Evolutionary conservation across 2,329 filamentous ascomycete genomes (phyloP).

Genomic region (Aspergillus brunneoviolaceus): DNA sequence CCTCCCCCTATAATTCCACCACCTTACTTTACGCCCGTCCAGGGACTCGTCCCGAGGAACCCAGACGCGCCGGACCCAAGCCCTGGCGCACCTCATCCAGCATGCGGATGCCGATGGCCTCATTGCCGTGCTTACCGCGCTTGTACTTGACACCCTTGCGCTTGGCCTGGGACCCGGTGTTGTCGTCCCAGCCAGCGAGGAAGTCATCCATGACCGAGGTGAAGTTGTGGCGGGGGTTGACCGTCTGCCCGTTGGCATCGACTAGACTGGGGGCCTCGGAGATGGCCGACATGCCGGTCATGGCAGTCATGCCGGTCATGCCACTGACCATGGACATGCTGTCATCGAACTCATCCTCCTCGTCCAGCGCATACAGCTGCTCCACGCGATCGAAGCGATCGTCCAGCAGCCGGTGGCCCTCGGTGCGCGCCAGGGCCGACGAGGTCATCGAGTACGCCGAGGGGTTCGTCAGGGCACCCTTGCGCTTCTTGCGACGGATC

Average conservation of each 20-base stretch:
- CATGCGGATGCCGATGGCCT: conserved; percentile 79
- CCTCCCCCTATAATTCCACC: too few species aligned
- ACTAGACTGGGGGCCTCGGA: conserved; percentile 60
- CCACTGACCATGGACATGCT: conserved; percentile 52
- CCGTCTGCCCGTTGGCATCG: conserved; percentile 37
- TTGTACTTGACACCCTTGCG: conserved; percentile 52
- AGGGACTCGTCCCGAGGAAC: conserved; percentile 23
- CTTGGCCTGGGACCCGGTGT: conserved; percentile 43
- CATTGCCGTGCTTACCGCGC: conserved; percentile 74
- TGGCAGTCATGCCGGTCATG: conserved; percentile 55
- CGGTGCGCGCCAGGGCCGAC: conserved; percentile 81
- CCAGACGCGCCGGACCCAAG: conserved; percentile 71
- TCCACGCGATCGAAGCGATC: conserved; percentile 89
- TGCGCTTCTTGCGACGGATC: conserved; percentile 81
- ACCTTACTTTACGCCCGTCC: conserved; percentile 30
- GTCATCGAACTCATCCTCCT: conserved; percentile 53
- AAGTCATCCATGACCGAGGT: conserved; percentile 93
- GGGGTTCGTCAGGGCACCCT: conserved; percentile 84
- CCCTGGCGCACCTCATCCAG: conserved; percentile 83
- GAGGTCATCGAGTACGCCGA: conserved; percentile 91
- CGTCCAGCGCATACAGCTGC: conserved; percentile 69
- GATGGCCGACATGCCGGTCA: conserved; percentile 61
- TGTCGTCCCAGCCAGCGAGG: conserved; percentile 60
- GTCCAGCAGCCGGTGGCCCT: conserved; percentile 81
- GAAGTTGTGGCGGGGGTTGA: conserved; percentile 74